These are phyloP conservation scores for Malus fusca DNA, from an alignment of 306 rosid genomes.

Conservation along the genomic window DNA sequence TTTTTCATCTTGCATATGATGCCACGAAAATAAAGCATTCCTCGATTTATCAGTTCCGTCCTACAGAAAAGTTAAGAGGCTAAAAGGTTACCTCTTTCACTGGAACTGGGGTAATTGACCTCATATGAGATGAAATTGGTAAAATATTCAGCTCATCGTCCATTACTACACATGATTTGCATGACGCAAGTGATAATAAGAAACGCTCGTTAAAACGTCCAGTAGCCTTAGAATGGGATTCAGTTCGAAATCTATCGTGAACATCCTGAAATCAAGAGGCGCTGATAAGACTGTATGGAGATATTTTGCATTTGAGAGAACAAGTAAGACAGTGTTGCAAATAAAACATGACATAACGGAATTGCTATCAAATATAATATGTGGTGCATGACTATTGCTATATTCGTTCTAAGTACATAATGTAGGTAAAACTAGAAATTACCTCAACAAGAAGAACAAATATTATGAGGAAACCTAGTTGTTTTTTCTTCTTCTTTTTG, in stretches of 20 bases:
- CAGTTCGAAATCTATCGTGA: conserved; percentile 89
- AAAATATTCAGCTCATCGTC: conserved; percentile 85
- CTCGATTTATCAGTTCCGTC: not conserved
- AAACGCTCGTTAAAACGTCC: conserved; percentile 95
- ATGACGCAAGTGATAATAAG: conserved; percentile 79
- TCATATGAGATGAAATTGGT: conserved; percentile 89
- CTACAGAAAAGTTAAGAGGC: not conserved
- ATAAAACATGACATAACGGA: not conserved
- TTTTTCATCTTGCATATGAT: not conserved
- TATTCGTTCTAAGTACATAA: not conserved
- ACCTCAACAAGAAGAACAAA: not conserved
- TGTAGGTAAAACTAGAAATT: not conserved
- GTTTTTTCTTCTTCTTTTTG: not conserved
- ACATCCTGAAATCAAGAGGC: conserved; percentile 63
- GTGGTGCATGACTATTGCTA: not conserved
- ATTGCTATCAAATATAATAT: not conserved
- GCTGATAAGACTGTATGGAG: not conserved
- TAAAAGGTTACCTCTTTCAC: conserved; percentile 57
- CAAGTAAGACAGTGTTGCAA: not conserved
- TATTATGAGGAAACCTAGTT: not conserved
- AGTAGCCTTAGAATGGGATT: conserved; percentile 73
- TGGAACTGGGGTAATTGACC: conserved; percentile 59
- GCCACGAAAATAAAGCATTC: not conserved
- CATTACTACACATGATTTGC: conserved; percentile 83
- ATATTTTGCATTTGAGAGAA: not conserved